Conservation (phyloP, 768 basidiomycete species). For the Suillus sp. region DNA sequence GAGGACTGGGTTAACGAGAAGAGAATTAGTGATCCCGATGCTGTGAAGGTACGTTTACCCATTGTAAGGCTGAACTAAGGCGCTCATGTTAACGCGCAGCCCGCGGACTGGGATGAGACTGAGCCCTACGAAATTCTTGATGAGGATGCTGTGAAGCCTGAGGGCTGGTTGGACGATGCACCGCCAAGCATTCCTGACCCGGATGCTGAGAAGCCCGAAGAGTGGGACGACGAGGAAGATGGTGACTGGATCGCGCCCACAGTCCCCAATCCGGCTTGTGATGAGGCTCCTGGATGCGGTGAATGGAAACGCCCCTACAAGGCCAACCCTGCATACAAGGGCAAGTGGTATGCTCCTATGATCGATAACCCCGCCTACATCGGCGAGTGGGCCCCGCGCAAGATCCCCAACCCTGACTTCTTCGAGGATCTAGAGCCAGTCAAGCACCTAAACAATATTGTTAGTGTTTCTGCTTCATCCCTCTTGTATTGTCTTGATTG, state of each 20-base stretch:
- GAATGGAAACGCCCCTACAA: slow-evolving; percentile 90
- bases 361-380: slow-evolving; percentile 98
- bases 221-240: slow-evolving; percentile 99
- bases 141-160: slow-evolving; percentile 85
- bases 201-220: slow-evolving; percentile 94
- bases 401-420: slow-evolving; percentile 89
- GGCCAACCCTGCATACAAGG: slow-evolving; percentile 94
- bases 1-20: slow-evolving; percentile 89
- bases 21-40: slow-evolving; percentile 82
- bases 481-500: slow-evolving; percentile 4
- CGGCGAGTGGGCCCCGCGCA: slow-evolving; percentile 89
- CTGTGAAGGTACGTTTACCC: slow-evolving; percentile 62
- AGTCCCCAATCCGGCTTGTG: slow-evolving; percentile 88
- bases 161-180: slow-evolving; percentile 95
- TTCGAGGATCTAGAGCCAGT: slow-evolving; percentile 87
- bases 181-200: slow-evolving; percentile 82
- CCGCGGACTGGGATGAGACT: slow-evolving; percentile 97
- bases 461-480: slow-evolving; percentile 36
- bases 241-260: slow-evolving; percentile 97
- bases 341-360: slow-evolving; percentile 94
- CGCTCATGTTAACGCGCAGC: slow-evolving; percentile 42
- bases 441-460: slow-evolving; percentile 84
- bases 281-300: slow-evolving; percentile 90
- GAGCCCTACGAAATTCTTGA: slow-evolving; percentile 92
- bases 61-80: neutral